A percentile compares a stretch with the other conserved stretches of the same genome.
phyloP scores from a whole-genome alignment of 805 yeast genomes.

The Kodamaea kakaduensis region DNA sequence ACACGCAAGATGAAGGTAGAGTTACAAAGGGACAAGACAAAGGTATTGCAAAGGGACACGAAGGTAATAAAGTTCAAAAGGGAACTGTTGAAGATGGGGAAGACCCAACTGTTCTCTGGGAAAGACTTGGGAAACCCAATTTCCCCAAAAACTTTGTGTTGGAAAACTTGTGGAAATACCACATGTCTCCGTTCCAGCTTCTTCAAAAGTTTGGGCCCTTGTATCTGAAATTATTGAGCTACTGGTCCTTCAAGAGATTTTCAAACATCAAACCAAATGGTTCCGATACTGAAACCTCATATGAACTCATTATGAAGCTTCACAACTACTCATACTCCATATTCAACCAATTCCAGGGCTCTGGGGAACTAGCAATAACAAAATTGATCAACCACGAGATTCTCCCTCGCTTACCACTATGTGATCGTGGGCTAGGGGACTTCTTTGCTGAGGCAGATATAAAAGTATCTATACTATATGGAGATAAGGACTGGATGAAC shows the following conservation, averaged over 20 bases:
- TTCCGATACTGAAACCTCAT: conserved; percentile 7
- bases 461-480: conserved; percentile 35
- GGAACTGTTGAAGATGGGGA: too few species aligned
- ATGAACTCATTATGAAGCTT: conserved; percentile 28
- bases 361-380: conserved; percentile 43
- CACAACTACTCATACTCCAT: conserved; percentile 40
- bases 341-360: conserved; percentile 41
- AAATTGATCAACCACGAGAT: conserved; percentile 39
- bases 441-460: conserved; percentile 21
- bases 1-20: conserved; percentile 18
- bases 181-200: conserved; percentile 37
- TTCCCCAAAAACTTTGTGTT: conserved; percentile 33
- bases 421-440: conserved; percentile 37
- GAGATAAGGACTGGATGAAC: conserved; percentile 45
- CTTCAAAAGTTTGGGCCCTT: conserved; percentile 37
- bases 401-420: conserved; percentile 35
- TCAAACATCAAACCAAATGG: conserved; percentile 23
- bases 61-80: too few species aligned
- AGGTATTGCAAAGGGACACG: too few species aligned
- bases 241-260: conserved; percentile 40
- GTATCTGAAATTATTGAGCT: conserved; percentile 37
- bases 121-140: conserved; percentile 32
- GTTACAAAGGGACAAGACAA: too few species aligned
- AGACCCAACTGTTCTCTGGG: too few species aligned
- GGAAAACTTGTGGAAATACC: conserved; percentile 34